phyloP scores from a whole-genome alignment of 768 basidiomycete genomes.

The Hericium coralloides region DNA sequence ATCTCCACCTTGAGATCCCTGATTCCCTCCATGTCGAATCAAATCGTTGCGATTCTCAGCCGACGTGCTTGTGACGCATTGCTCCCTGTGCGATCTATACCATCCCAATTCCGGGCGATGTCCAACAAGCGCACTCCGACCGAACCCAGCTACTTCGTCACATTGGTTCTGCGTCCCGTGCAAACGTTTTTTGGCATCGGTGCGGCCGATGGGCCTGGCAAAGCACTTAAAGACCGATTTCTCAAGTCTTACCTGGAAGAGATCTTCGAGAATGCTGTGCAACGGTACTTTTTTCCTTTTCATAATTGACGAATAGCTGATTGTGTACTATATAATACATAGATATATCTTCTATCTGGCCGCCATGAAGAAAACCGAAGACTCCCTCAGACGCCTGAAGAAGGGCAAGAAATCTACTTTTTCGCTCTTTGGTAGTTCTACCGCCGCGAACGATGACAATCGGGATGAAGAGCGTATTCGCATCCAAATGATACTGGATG shows the following conservation, averaged over 20 bases:
- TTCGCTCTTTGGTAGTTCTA: slow-evolving; percentile 63
- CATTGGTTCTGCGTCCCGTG: slow-evolving; percentile 71
- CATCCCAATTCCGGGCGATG: slow-evolving; percentile 85
- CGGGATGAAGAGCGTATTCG: slow-evolving; percentile 87
- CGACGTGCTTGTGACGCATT: slow-evolving; percentile 82
- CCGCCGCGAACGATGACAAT: slow-evolving; percentile 54
- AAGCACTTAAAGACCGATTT: slow-evolving; percentile 45
- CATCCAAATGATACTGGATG: slow-evolving; percentile 79
- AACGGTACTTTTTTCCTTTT: slow-evolving; percentile 34
- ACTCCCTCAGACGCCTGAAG: slow-evolving; percentile 76
- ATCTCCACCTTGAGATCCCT: slow-evolving; percentile 40
- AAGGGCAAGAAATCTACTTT: slow-evolving; percentile 76
- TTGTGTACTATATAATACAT: not conserved
- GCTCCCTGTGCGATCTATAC: slow-evolving; percentile 77
- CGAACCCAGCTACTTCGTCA: slow-evolving; percentile 83
- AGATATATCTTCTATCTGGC: slow-evolving; percentile 78
- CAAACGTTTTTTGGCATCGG: slow-evolving; percentile 63
- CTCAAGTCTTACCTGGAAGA: slow-evolving; percentile 43
- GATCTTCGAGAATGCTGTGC: slow-evolving; percentile 64
- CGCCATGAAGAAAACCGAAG: slow-evolving; percentile 88
- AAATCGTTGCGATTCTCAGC: slow-evolving; percentile 63
- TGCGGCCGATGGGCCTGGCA: slow-evolving; percentile 50
- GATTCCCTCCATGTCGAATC: slow-evolving; percentile 49
- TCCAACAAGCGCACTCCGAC: slow-evolving; percentile 60
- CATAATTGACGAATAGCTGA: not conserved